A percentile compares a stretch with the other conserved stretches of the same genome.
Conservation (phyloP, 495 filamentous ascomycete genomes). For the Penicillium herquei region DNA sequence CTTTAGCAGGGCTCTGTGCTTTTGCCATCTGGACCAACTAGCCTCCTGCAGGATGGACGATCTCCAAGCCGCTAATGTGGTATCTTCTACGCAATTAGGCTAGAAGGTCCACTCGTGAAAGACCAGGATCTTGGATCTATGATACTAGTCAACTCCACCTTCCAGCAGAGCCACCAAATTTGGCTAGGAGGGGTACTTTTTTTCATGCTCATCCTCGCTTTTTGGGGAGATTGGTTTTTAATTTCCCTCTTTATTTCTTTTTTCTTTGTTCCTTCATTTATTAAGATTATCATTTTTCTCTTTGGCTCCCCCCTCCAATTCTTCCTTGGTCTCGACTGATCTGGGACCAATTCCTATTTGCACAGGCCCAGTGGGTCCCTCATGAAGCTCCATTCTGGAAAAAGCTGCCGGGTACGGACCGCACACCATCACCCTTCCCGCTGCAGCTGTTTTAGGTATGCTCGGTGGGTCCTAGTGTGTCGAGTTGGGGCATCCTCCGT, state of each 20-base stretch:
- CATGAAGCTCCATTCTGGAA: constrained; percentile 19
- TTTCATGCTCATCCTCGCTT: background rate
- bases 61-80: constrained; percentile 24
- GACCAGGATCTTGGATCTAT: constrained; percentile 14
- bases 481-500: background rate
- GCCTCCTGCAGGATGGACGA: constrained; percentile 28
- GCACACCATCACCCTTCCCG: constrained; percentile 17
- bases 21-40: constrained; percentile 24
- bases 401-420: constrained; percentile 27
- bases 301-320: background rate
- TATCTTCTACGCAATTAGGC: constrained; percentile 15
- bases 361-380: constrained; percentile 8
- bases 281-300: background rate
- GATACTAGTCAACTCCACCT: background rate
- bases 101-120: constrained; percentile 8
- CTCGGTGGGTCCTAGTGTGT: constrained; percentile 4
- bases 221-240: background rate
- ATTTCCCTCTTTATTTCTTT: background rate
- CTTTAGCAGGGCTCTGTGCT: constrained; percentile 9
- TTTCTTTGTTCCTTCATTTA: background rate
- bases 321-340: background rate
- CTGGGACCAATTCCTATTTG: background rate
- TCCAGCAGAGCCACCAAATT: background rate
- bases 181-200: background rate
- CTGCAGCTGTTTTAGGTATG: constrained; percentile 12